These are phyloP conservation scores for Fusarium falciforme DNA, from an alignment of 2,329 filamentous ascomycete species.

Conservation along the genomic window DNA sequence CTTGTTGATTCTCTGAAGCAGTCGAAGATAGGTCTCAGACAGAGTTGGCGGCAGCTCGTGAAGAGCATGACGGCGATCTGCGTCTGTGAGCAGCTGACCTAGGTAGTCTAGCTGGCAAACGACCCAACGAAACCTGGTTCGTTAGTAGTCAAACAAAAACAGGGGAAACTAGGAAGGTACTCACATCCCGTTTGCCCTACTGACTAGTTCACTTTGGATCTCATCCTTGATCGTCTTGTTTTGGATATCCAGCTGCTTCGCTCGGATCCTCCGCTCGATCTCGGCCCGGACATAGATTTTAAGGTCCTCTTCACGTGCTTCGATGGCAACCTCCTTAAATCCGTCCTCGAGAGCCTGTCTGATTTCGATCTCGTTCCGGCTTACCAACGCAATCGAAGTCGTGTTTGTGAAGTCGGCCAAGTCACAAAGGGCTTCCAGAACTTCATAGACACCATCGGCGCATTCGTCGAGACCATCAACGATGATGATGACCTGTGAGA, in stretches of 20 bases:
- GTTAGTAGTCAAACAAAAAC: neutral
- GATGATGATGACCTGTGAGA: neutral
- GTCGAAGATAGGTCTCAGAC: neutral
- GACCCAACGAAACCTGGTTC: neutral
- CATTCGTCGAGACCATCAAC: neutral
- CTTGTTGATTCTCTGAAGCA: neutral
- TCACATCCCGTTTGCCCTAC: neutral
- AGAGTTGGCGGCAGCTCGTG: neutral
- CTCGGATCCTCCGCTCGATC: neutral
- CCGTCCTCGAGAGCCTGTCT: neutral
- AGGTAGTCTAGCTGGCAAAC: neutral
- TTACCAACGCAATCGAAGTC: neutral
- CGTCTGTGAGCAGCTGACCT: neutral
- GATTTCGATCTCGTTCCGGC: neutral
- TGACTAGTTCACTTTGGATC: neutral
- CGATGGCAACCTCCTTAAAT: neutral
- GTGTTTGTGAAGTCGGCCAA: neutral
- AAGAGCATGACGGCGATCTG: neutral
- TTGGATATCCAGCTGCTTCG: neutral
- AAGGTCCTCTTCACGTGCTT: neutral
- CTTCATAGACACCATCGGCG: neutral
- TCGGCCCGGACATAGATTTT: neutral
- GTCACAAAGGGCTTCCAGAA: neutral
- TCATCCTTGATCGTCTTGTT: neutral
- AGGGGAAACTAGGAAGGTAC: neutral